phyloP scores from a whole-genome alignment of 768 basidiomycete genomes.

The Lactifluus subvellereus region DNA sequence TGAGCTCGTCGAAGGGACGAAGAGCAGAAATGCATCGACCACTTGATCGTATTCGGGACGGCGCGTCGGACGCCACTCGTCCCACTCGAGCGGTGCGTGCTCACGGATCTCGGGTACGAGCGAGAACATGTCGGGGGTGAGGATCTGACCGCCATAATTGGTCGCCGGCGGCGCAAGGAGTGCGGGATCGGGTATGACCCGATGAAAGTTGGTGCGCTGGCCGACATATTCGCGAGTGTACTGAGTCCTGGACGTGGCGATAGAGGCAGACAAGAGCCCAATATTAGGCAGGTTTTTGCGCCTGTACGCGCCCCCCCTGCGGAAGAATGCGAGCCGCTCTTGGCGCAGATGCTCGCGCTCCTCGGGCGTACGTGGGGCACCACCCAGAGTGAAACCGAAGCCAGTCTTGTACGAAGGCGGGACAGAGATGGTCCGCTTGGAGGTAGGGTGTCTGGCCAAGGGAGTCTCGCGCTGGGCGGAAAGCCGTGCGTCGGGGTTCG shows the following conservation, averaged over 20 bases:
- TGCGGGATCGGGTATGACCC: conserved; percentile 3
- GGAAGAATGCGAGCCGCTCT: conserved; percentile 16
- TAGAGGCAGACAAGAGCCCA: not conserved
- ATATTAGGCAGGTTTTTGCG: conserved; percentile 1
- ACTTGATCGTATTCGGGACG: conserved; percentile 3
- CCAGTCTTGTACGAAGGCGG: conserved; percentile 6
- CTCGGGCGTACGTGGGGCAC: not conserved
- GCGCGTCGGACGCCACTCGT: conserved; percentile 5
- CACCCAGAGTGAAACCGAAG: conserved; percentile 11
- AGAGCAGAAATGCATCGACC: conserved; percentile 1
- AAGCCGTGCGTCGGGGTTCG: not conserved
- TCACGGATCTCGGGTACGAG: conserved; percentile 9
- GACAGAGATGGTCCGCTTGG: not conserved
- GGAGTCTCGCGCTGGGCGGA: not conserved
- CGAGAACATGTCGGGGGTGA: not conserved
- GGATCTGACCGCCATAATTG: not conserved
- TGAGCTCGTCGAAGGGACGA: conserved; percentile 1
- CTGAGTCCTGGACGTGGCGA: too few relatives aligned
- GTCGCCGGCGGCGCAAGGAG: conserved; percentile 15
- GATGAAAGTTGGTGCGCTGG: not conserved
- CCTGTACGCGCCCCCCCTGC: not conserved
- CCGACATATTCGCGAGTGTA: conserved; percentile 13
- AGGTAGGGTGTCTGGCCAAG: not conserved
- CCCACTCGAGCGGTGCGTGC: conserved; percentile 6
- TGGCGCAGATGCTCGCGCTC: conserved; percentile 14